Evolutionary conservation across 257 asterid genomes (phyloP).

Genomic region (Hygrophila difformis): DNA sequence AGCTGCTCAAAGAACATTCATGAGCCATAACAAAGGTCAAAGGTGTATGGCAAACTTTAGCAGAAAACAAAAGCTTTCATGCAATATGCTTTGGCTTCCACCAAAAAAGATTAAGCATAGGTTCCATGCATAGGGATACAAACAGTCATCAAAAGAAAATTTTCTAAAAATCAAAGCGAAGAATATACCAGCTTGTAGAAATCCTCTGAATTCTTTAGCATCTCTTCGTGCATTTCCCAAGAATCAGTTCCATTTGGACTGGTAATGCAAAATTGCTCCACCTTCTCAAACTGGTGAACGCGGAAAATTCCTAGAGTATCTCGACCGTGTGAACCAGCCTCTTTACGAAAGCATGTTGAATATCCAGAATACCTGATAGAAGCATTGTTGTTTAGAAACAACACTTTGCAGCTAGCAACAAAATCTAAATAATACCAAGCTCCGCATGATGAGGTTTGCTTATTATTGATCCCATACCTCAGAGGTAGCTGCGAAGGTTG

Average conservation of each 20-base stretch:
- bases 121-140: too few relatives aligned
- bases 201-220: conserved; percentile 82
- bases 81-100: too few relatives aligned
- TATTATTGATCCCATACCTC: conserved; percentile 28
- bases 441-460: too few relatives aligned
- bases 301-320: conserved; percentile 93
- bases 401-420: too few relatives aligned
- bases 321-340: conserved; percentile 95
- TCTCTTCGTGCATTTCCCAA: conserved; percentile 94
- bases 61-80: too few relatives aligned
- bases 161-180: neutral
- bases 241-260: too few relatives aligned
- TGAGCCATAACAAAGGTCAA: conserved; percentile 40
- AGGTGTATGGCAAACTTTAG: too few relatives aligned
- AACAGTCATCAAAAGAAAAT: too few relatives aligned
- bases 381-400: too few relatives aligned
- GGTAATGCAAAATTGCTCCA: conserved; percentile 84
- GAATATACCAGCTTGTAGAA: conserved; percentile 60
- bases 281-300: conserved; percentile 90
- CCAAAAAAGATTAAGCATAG: too few relatives aligned
- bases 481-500: too few relatives aligned
- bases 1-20: conserved; percentile 94
- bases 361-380: conserved; percentile 97
- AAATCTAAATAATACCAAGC: too few relatives aligned
- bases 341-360: conserved; percentile 88